Evolutionary conservation across 305 asterid genomes (phyloP).

Genomic region (Fraxinus albicans): DNA sequence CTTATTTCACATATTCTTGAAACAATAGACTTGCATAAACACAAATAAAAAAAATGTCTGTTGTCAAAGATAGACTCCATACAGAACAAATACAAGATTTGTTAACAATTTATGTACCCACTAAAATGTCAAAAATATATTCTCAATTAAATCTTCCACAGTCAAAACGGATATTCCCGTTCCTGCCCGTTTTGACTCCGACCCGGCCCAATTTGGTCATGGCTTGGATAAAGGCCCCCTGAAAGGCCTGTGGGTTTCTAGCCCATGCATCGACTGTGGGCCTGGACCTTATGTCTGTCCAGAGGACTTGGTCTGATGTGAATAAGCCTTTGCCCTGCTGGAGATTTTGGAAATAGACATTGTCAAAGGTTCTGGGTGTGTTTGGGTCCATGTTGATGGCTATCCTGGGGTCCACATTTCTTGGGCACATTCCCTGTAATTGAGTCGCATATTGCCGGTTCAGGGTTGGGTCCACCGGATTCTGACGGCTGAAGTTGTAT

Average conservation of each 20-base stretch:
- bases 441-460: slow-evolving; percentile 36
- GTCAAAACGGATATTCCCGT: slow-evolving; percentile 49
- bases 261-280: slow-evolving; percentile 41
- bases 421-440: slow-evolving; percentile 38
- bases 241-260: slow-evolving; percentile 21
- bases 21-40: neutral
- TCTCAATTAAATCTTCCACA: slow-evolving; percentile 44
- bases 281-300: slow-evolving; percentile 38
- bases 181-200: slow-evolving; percentile 37
- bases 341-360: slow-evolving; percentile 39
- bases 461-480: slow-evolving; percentile 50
- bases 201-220: slow-evolving; percentile 59
- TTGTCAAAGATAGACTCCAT: neutral
- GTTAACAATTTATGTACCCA: neutral
- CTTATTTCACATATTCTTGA: neutral
- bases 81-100: neutral
- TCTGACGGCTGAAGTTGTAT: slow-evolving; percentile 35
- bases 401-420: slow-evolving; percentile 32
- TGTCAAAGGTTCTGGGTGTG: slow-evolving; percentile 44
- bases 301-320: slow-evolving; percentile 53
- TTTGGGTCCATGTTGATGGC: slow-evolving; percentile 47
- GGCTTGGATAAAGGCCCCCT: slow-evolving; percentile 34
- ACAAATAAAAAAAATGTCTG: neutral
- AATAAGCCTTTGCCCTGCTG: slow-evolving; percentile 45
- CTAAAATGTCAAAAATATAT: neutral